Base-by-base conservation (phyloP, 1,284 basidiomycete species). In the Trichosporon sp. region DNA sequence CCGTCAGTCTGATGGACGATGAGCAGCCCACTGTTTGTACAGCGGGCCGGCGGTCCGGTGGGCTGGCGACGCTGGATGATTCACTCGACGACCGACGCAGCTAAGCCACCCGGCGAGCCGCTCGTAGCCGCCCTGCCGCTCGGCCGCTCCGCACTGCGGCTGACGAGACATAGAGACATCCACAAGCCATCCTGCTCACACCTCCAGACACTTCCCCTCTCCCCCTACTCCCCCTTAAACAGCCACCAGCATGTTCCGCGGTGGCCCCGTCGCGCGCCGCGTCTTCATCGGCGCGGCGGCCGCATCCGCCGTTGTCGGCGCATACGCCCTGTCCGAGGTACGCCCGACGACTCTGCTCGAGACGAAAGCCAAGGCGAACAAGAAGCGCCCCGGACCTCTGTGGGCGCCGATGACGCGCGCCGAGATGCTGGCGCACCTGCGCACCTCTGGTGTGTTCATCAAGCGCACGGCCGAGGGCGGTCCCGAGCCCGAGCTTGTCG, bases 351-450 rank as follows among this genome's bases (percentile, higher is more conserved):
- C 58, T 1, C 31, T 33, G 52, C 70, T 70, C 58, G 52, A 65
- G 13, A 56, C 59, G 21, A 56, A 60, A 7, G 58, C 65, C 6
- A 71, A 72, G 27, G 70, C 72, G 29, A 69, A 70, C 27, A 75
- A 78, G 63, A 71, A 77, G 19, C 74, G 80, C 52, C 80, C 80
- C 1, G 77, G 75, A n/a, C 77, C 81, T 56, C 71, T 82, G 68
- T 82, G 81, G 82, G 73, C 79, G 25, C 81, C 82, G 32, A 81
- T 81, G 32, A 76, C 78, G 29, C 73, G 82, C 63, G 70, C 71
- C n/a, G 80, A 82, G 70, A 82, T 82, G 81, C 69, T 83, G 27
- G 74, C 75, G 27, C 78, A 81, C 63, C 75, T 83, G 60, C 77
- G 77, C 63, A 76, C 77, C 8, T 79, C 77, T 1, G 80, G 80